Base-by-base conservation (phyloP, 768 basidiomycete genomes). In the Lentinula boryana region DNA sequence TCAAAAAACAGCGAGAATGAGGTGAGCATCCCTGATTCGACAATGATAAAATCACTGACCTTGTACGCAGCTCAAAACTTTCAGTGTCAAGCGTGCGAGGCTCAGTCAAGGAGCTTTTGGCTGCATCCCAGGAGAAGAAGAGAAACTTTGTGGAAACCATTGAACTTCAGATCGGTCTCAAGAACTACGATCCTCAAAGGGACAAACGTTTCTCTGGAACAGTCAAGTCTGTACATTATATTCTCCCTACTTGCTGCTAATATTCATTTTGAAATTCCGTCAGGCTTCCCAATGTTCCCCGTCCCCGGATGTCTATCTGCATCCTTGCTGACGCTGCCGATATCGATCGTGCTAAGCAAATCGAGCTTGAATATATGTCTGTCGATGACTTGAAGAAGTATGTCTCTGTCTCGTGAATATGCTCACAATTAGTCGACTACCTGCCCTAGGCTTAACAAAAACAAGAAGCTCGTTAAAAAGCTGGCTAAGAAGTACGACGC, bases 201-300 rank as follows among this genome's bases (percentile, higher is more conserved):
- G 97, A 99, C 79, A 99, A 98, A 84, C 97, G 97, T 93, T 98
- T 99, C 91, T 95, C 93, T 66, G 94, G 94, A 71, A 97, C 94
- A 55, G 93, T 96, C 79, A 96, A 95, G 95, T 95, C 66, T 63
- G 83, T 74, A 32, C 36, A 21, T 48, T 38, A 54, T 56, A 35
- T 12, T 7, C 49, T 6, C 57, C 32, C 16, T 46, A 31, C 33
- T 55, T 52, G 35, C 33, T 32, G 43, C 62, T 48, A 48, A 15
- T 36, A 7, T 0, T 21, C 50, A 55, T 31, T 52, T 51, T 41
- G 5, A 38, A 15, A 9, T 21, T 67, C 10, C 44, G 10, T 36
- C 1, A 96, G 94, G 79, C 85, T 98, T 50, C 97, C 96, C 69
- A 85, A 97, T 74, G 87, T 98, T 68, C 97, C 97, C 70, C 93